phyloP scores from a whole-genome alignment of 148 eudicot genomes.

The Vaccinium vitisidaea region DNA sequence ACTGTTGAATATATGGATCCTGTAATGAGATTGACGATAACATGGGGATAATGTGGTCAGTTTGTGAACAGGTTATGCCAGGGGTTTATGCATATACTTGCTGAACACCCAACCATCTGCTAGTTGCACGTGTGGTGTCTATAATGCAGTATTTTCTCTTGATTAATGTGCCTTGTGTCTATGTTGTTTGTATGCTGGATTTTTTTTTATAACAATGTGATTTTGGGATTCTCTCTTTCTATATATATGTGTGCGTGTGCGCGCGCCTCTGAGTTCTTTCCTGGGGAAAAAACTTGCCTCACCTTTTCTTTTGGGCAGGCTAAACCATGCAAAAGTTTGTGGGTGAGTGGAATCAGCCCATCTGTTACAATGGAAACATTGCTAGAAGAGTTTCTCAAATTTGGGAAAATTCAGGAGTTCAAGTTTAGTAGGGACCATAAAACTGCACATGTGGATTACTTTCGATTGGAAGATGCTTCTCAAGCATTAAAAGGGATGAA shows the following conservation, averaged over 20 bases:
- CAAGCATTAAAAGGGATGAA: slow-evolving; percentile 67
- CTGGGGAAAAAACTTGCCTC: no score
- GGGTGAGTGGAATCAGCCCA: slow-evolving; percentile 82
- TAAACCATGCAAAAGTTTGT: slow-evolving; percentile 80
- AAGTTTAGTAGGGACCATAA: slow-evolving; percentile 73
- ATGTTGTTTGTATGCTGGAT: not conserved
- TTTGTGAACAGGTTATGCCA: not conserved
- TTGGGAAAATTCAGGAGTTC: slow-evolving; percentile 82
- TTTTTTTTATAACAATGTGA: not conserved
- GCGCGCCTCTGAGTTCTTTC: no score
- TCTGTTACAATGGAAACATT: slow-evolving; percentile 66
- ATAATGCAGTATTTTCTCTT: not conserved
- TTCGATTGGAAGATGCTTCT: slow-evolving; percentile 73
- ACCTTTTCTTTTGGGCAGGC: slow-evolving; percentile 44
- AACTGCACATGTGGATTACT: slow-evolving; percentile 71
- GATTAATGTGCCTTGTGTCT: not conserved
- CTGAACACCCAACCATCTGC: slow-evolving; percentile 6
- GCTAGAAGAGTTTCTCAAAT: slow-evolving; percentile 64
- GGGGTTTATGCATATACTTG: no score
- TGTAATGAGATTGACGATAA: no score
- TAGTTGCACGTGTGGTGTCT: not conserved
- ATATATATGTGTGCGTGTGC: no score
- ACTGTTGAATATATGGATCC: no score
- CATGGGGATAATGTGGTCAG: no score
- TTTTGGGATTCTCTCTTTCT: not conserved